Conservation (phyloP, 805 yeast genomes). For the Vanderwaltozyma verrucispora region DNA sequence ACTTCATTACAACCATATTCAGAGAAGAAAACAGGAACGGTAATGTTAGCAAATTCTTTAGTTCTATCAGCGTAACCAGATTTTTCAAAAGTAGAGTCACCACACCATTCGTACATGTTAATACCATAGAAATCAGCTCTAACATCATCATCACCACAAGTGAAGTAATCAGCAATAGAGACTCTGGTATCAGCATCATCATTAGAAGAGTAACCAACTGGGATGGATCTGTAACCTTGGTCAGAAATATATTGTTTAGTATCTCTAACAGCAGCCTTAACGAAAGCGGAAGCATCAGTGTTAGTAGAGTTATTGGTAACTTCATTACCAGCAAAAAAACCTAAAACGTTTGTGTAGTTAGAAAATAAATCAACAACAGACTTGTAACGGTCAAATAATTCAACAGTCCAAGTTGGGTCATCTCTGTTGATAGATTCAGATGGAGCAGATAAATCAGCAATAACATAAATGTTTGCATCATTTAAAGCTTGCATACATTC, state of each 20-base stretch:
- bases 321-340: slow-evolving; percentile 84
- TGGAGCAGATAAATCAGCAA: slow-evolving; percentile 73
- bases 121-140: slow-evolving; percentile 79
- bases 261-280: slow-evolving; percentile 77
- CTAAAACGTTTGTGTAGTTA: slow-evolving; percentile 61
- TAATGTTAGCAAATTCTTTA: slow-evolving; percentile 49
- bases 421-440: slow-evolving; percentile 49
- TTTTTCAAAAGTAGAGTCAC: slow-evolving; percentile 41
- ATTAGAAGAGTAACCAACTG: slow-evolving; percentile 76
- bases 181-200: slow-evolving; percentile 63
- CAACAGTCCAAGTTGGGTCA: slow-evolving; percentile 53
- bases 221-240: slow-evolving; percentile 55
- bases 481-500: slow-evolving; percentile 56
- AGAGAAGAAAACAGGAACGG: slow-evolving; percentile 68
- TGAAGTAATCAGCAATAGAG: slow-evolving; percentile 60
- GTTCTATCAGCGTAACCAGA: slow-evolving; percentile 66
- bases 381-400: slow-evolving; percentile 56
- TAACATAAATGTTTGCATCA: slow-evolving; percentile 70
- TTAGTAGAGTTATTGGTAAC: slow-evolving; percentile 57
- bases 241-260: slow-evolving; percentile 54
- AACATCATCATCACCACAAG: slow-evolving; percentile 57
- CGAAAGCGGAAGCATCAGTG: slow-evolving; percentile 70
- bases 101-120: slow-evolving; percentile 89
- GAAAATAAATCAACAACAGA: slow-evolving; percentile 58
- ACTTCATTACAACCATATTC: slow-evolving; percentile 75